A percentile compares a stretch with the other conserved stretches of the same genome.
Conservation (phyloP, 2,329 filamentous ascomycete species). For the Elsinoe arachidis region DNA sequence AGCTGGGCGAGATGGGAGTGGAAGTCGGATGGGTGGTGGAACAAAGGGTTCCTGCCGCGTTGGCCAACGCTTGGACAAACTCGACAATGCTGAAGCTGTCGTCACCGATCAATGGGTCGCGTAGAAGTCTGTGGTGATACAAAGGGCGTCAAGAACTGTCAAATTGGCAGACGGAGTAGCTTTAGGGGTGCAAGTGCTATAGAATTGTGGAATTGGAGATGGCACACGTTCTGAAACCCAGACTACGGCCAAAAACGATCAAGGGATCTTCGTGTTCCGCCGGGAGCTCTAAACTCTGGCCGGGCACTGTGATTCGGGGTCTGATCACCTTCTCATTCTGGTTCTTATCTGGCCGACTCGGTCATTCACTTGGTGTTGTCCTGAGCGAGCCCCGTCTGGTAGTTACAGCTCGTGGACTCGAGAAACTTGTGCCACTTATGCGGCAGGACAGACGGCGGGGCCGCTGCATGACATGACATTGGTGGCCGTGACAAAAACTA, state of each 20-base stretch:
- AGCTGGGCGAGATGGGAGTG: not conserved
- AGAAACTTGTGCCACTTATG: not conserved
- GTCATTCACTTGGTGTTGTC: not conserved
- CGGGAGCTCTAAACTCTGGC: not conserved
- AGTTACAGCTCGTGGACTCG: not conserved
- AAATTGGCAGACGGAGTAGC: slow-evolving; percentile 4
- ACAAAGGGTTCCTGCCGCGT: slow-evolving; percentile 11
- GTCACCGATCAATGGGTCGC: not conserved
- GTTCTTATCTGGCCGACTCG: not conserved
- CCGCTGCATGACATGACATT: not conserved
- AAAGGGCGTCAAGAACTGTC: not conserved
- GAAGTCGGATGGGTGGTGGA: slow-evolving; percentile 4
- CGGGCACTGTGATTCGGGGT: not conserved
- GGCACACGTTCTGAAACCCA: slow-evolving; percentile 11
- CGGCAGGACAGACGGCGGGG: slow-evolving; percentile 1
- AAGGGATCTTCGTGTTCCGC: slow-evolving; percentile 11
- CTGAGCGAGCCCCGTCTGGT: no score
- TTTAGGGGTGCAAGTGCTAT: not conserved
- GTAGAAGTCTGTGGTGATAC: not conserved
- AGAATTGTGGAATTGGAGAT: slow-evolving; percentile 9
- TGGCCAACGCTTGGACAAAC: slow-evolving; percentile 4
- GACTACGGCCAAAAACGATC: slow-evolving; percentile 8
- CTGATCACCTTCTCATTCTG: not conserved
- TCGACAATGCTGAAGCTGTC: slow-evolving; percentile 1
- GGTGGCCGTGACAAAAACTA: not conserved